Evolutionary conservation across 257 asterid species (phyloP), one percentile per base, ranked within the genome.

Genomic region (Fraxinus excelsior): DNA sequence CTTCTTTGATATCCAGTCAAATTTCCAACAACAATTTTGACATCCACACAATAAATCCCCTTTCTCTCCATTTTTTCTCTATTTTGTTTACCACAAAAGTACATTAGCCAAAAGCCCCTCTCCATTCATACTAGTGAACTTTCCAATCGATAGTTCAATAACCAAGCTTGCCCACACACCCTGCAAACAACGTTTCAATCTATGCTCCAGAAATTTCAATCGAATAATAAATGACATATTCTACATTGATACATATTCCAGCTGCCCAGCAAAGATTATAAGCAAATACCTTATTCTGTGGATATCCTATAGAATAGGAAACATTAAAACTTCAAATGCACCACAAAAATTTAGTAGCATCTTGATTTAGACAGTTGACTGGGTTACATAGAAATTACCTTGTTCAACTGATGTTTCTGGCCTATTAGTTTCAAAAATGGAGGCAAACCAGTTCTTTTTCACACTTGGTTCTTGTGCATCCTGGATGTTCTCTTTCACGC

Each of bases 371-470:
- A 11, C 13, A 23, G 34, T 9, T 37, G 78, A 23, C 37, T 8
- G 37, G 46, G 9, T 35, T 49, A 64, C 26, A 51, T 8, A 68
- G 34, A 75, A 19, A 16, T 77, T 79, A 94, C 98, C 97, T 90
- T 86, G 84, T 81, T 77, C 84, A 69, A 81, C 74, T 37, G 72
- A 70, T 67, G 81, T 82, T 79, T 81, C 90, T 75, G 70, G 88
- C 79, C 80, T 84, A 51, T 83, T 83, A 25, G 89, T 76, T 82
- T 81, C 76, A 80, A 86, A 86, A 72, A 86, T 62, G 67, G 91
- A 86, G 72, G 88, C 18, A 76, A 90, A 87, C 97, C 92, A 88
- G 84, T 80, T 86, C 90, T 79, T 87, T 72, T 81, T 86, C 31
- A 46, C 72, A 29, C 38, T 62, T 35, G 87, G 76, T 69, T 73